These are phyloP conservation scores for Hibiscus syriacus DNA, from an alignment of 345 rosid species.

Conservation along the genomic window DNA sequence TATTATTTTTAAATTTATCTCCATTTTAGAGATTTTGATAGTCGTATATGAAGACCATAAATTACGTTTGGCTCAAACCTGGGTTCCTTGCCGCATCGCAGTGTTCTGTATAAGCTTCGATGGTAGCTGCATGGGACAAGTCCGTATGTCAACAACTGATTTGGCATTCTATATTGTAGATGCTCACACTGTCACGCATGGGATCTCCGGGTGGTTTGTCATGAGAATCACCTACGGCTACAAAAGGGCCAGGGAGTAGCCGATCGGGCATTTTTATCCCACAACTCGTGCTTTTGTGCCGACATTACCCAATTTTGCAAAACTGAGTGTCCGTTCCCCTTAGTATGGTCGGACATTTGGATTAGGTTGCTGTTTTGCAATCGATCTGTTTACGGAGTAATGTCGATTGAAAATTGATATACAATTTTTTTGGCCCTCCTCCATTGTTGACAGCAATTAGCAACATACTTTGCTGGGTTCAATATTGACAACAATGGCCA, in stretches of 20 bases:
- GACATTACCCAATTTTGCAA: constrained; percentile 75
- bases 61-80: constrained; percentile 93
- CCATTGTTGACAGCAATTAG: constrained; percentile 30
- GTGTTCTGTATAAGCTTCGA: constrained; percentile 79
- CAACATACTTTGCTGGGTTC: constrained; percentile 61
- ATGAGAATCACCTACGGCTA: constrained; percentile 88
- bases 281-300: constrained; percentile 57
- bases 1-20: too few relatives aligned
- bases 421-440: constrained; percentile 77
- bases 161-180: constrained; percentile 78
- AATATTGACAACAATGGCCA: constrained; percentile 66
- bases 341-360: constrained; percentile 92
- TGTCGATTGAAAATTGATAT: constrained; percentile 76
- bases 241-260: constrained; percentile 96
- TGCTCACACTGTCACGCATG: constrained; percentile 81
- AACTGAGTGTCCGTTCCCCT: constrained; percentile 76
- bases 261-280: constrained; percentile 77
- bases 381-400: constrained; percentile 76
- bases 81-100: constrained; percentile 95
- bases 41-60: constrained; percentile 76
- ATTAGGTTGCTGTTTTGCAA: constrained; percentile 63
- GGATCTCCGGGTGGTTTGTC: constrained; percentile 92
- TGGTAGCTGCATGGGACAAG: constrained; percentile 78
- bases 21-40: constrained; percentile 83
- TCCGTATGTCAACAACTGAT: constrained; percentile 92